These are phyloP conservation scores for Neonectria hederae DNA, from an alignment of 2,329 filamentous ascomycete species.

Conservation along the genomic window DNA sequence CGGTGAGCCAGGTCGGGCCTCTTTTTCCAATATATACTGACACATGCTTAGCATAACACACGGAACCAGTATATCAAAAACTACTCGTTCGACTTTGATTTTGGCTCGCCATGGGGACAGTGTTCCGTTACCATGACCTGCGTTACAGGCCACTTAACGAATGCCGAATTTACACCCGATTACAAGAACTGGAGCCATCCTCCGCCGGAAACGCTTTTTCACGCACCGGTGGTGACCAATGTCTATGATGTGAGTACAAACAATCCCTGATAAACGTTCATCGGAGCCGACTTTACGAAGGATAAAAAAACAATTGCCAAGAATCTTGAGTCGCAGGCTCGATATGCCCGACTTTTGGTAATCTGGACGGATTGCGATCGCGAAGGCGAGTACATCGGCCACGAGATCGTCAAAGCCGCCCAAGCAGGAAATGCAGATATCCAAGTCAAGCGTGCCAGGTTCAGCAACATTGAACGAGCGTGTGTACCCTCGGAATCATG, in stretches of 20 bases:
- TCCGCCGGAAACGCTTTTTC: conserved; percentile 81
- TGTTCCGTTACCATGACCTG: conserved; percentile 94
- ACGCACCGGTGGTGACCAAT: conserved; percentile 75
- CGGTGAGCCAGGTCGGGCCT: conserved; percentile 61
- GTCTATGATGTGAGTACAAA: conserved; percentile 70
- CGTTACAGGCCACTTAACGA: conserved; percentile 87
- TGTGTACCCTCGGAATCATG: conserved; percentile 53
- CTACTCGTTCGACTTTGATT: conserved; percentile 90
- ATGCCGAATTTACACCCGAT: conserved; percentile 77
- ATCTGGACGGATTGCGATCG: conserved; percentile 99
- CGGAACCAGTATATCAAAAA: conserved; percentile 88
- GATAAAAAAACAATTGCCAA: conserved; percentile 82
- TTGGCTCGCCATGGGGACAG: conserved; percentile 79
- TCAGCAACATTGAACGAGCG: conserved; percentile 96
- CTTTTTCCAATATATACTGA: conserved; percentile 33
- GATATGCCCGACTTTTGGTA: conserved; percentile 77
- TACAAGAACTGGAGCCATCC: conserved; percentile 86
- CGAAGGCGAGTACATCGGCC: conserved; percentile 95
- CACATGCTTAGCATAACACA: conserved; percentile 68
- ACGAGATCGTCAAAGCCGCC: conserved; percentile 87
- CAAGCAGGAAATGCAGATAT: conserved; percentile 76
- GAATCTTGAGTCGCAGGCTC: conserved; percentile 85
- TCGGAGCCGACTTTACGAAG: conserved; percentile 51
- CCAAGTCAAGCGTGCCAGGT: conserved; percentile 84
- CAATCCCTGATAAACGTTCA: background rate